A percentile compares a stretch with the other conserved stretches of the same genome.
Conservation (phyloP, 768 basidiomycete genomes). For the Suillus subluteus region DNA sequence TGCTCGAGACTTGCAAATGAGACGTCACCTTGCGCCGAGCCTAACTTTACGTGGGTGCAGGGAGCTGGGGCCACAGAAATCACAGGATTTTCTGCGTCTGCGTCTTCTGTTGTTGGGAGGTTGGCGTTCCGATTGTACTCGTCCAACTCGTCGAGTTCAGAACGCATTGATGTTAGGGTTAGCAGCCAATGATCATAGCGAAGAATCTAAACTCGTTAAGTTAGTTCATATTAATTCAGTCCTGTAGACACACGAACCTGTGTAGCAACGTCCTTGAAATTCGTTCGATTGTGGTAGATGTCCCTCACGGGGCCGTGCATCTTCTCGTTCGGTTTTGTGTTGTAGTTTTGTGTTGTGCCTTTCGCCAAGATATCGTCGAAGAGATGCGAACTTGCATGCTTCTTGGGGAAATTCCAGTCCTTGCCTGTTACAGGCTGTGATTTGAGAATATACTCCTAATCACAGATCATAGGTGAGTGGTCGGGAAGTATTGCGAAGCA, state of each 20-base stretch:
- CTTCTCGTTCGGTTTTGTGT: constrained; percentile 37
- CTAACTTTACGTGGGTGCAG: constrained; percentile 13
- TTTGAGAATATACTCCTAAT: constrained; percentile 9
- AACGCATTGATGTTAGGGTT: neutral
- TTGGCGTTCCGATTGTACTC: neutral
- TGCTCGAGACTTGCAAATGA: constrained; percentile 10
- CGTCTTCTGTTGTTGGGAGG: neutral
- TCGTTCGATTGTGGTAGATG: constrained; percentile 31
- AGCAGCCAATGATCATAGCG: neutral
- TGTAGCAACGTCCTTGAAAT: constrained; percentile 36
- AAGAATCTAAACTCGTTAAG: neutral
- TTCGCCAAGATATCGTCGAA: constrained; percentile 36
- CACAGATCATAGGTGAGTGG: neutral
- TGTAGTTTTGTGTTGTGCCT: constrained; percentile 35
- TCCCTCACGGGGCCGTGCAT: constrained; percentile 31
- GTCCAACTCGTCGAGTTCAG: neutral
- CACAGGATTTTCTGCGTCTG: neutral
- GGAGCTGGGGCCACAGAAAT: constrained; percentile 1
- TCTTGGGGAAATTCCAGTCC: constrained; percentile 40
- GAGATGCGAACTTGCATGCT: constrained; percentile 34
- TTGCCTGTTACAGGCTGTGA: constrained; percentile 9
- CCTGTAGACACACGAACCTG: constrained; percentile 28
- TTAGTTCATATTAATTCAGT: neutral
- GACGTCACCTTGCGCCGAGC: constrained; percentile 1
- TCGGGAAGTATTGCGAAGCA: neutral